A percentile compares a stretch with the other conserved stretches of the same genome.
Evolutionary conservation across 2,329 filamentous ascomycete genomes (phyloP).

Genomic region (Fusarium nodosum): DNA sequence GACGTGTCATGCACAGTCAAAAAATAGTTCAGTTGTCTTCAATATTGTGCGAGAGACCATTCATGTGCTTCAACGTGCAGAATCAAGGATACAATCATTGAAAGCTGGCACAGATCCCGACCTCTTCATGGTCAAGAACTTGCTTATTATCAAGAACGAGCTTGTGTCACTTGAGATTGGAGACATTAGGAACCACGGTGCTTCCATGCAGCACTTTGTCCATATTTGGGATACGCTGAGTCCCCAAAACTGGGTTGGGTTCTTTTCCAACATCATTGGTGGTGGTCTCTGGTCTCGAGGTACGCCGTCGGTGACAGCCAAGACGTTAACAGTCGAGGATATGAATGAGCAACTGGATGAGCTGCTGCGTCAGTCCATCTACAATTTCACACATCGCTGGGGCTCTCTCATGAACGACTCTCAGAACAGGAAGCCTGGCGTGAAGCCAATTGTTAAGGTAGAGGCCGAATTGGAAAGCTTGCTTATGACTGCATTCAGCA

Average conservation of each 20-base stretch:
- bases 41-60: slow-evolving; percentile 92
- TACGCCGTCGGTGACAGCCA: slow-evolving; percentile 55
- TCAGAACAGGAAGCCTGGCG: slow-evolving; percentile 61
- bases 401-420: slow-evolving; percentile 65
- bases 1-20: slow-evolving; percentile 47
- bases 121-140: slow-evolving; percentile 93
- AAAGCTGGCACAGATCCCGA: slow-evolving; percentile 77
- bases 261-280: slow-evolving; percentile 70
- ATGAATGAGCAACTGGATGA: slow-evolving; percentile 76
- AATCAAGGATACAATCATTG: slow-evolving; percentile 75
- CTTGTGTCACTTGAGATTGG: slow-evolving; percentile 96
- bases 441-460: slow-evolving; percentile 65
- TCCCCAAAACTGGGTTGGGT: slow-evolving; percentile 69
- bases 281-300: slow-evolving; percentile 64
- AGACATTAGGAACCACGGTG: slow-evolving; percentile 67
- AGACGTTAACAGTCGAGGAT: slow-evolving; percentile 65
- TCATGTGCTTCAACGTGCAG: slow-evolving; percentile 82
- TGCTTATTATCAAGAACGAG: slow-evolving; percentile 95
- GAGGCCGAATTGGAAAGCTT: slow-evolving; percentile 69
- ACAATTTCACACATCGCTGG: slow-evolving; percentile 73
- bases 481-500: slow-evolving; percentile 70
- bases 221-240: slow-evolving; percentile 75
- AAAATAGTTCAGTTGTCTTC: slow-evolving; percentile 70
- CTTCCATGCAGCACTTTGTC: slow-evolving; percentile 70
- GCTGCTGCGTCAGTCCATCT: slow-evolving; percentile 72